Percentiles rank a stretch among this genome's conserved stretches.
phyloP scores from a whole-genome alignment of 805 yeast genomes.

The Dipodascopsis uninucleata region DNA sequence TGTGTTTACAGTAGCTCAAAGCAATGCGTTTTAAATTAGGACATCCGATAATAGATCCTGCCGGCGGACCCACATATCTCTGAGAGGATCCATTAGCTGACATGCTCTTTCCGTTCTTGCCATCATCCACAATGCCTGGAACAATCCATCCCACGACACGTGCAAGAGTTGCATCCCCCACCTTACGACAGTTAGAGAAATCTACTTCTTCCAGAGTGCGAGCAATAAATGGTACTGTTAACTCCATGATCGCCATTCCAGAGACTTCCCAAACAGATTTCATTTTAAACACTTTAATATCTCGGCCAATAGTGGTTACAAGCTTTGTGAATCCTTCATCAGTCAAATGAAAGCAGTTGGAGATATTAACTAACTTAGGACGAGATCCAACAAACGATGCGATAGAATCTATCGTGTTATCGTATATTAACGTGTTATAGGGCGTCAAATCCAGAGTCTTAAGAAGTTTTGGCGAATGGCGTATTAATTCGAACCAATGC shows the following conservation, averaged over 20 bases:
- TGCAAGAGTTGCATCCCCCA: constrained; percentile 66
- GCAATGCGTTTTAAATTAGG: constrained; percentile 51
- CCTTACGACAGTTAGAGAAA: constrained; percentile 68
- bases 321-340: constrained; percentile 70
- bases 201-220: constrained; percentile 56
- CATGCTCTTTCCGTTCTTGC: no score
- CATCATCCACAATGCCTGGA: constrained; percentile 10
- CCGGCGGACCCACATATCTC: constrained; percentile 20
- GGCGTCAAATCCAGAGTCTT: constrained; percentile 53
- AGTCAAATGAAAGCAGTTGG: constrained; percentile 73
- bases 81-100: neutral
- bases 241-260: constrained; percentile 79
- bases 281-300: constrained; percentile 55
- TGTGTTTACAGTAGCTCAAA: constrained; percentile 70
- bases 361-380: constrained; percentile 57
- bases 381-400: constrained; percentile 64
- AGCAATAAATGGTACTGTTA: constrained; percentile 64
- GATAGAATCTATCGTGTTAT: constrained; percentile 53
- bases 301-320: constrained; percentile 69
- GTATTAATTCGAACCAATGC: constrained; percentile 65
- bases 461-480: constrained; percentile 53
- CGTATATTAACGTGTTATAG: constrained; percentile 61
- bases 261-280: constrained; percentile 71
- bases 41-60: constrained; percentile 49
- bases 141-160: constrained; percentile 58